Evolutionary conservation across 2,329 filamentous ascomycete species (phyloP), one percentile per base, ranked within the genome.

Genomic region (Metarhizium guizhouense): DNA sequence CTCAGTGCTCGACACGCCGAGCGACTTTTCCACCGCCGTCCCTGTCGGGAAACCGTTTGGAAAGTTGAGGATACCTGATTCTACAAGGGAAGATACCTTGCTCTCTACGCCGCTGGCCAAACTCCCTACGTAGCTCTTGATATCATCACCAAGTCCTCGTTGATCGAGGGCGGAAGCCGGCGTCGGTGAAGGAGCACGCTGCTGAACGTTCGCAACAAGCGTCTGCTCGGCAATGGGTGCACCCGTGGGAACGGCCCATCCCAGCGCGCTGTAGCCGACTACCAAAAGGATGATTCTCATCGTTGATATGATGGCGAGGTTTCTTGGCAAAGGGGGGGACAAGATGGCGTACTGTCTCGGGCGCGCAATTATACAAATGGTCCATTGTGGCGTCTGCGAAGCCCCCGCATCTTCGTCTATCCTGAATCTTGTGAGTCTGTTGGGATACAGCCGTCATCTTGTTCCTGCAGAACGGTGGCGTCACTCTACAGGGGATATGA

Each of bases 21-120:
- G 74, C 40, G 79, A 81, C 60, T 79, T 84, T 64, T 80, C 69
- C 1, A 89, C 87, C 6, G 74, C 72, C 45, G 73, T 73, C 40
- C 83, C 84, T 3, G 79, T 84, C 1, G 87, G 86, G 42, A 90
- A 80, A 61, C 79, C 76, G 55, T 85, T 79, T 67, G 87, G 87
- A 72, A 80, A 89, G 56, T 87, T 78, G 1, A 86, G 82, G 1
- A 90, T 76, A 25, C 84, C 84, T 2, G 80, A 83, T 2, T 80
- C 78, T 43, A 86, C 76, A 57, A 82, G 85, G 13, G 77, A 80
- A 13, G 83, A 82, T 40, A 84, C 72, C 29, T 75, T 74, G 48
- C 77, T 79, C 43, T 80, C 82, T 2, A 86, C 65, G 8, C 69
- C 70, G 50, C 72, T 74, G 47, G 82, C 70, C 6, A 80, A 66